phyloP scores from a whole-genome alignment of 1,284 basidiomycete genomes.

The Apiotrichum laibachii region DNA sequence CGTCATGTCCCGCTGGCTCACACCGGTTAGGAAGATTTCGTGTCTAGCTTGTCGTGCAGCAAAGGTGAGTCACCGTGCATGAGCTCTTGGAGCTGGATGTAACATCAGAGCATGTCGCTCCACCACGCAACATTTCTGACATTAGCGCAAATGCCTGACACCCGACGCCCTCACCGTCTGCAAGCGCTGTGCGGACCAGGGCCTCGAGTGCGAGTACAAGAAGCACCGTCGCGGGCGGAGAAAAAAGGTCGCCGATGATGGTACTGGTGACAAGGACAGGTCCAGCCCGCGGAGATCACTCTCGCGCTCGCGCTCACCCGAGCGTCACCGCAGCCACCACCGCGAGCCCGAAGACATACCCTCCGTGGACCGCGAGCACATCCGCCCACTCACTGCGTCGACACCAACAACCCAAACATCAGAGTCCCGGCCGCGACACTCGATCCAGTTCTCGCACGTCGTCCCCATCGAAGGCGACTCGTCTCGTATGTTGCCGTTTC shows the following conservation, averaged over 20 bases:
- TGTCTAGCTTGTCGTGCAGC: conserved; percentile 32
- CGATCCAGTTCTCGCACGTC: conserved; percentile 31
- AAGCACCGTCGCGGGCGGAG: conserved; percentile 27
- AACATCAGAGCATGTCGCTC: not conserved
- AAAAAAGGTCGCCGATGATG: conserved; percentile 21
- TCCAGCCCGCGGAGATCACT: not conserved
- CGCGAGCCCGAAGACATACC: conserved; percentile 1
- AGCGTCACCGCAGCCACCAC: conserved; percentile 2
- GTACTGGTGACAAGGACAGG: not conserved
- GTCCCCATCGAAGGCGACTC: conserved; percentile 32
- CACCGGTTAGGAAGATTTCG: conserved; percentile 20
- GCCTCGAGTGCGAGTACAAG: conserved; percentile 30
- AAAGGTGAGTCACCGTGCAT: conserved; percentile 20
- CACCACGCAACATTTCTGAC: not conserved
- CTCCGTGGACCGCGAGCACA: not conserved
- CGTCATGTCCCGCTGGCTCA: not conserved
- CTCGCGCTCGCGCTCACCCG: conserved; percentile 8
- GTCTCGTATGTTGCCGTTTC: conserved; percentile 17
- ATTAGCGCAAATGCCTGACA: conserved; percentile 32
- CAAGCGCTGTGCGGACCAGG: conserved; percentile 27
- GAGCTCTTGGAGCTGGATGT: not conserved
- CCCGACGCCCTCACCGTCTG: conserved; percentile 25
- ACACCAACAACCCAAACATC: too few species aligned
- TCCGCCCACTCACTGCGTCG: not conserved
- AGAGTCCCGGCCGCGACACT: conserved; percentile 1